phyloP scores from a whole-genome alignment of 805 yeast species.

The Wickerhamomyces sydowiorum region DNA sequence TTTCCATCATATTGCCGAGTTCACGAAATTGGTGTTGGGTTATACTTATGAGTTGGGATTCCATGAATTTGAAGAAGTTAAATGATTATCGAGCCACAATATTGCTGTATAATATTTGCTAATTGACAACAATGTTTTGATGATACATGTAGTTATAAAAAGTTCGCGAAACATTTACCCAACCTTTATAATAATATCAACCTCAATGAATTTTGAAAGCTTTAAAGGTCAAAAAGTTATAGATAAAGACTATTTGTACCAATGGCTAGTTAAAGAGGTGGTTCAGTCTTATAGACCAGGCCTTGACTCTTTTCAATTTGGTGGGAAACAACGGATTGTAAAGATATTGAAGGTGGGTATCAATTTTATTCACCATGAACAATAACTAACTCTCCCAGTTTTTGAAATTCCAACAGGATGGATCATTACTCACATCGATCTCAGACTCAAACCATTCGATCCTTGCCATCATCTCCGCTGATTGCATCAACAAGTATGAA shows the following conservation, averaged over 20 bases:
- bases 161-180: no score
- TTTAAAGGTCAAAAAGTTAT: background rate
- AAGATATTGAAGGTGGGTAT: background rate
- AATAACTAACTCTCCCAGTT: conserved; percentile 1
- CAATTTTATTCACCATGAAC: background rate
- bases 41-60: conserved; percentile 63
- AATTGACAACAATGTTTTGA: background rate
- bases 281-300: background rate
- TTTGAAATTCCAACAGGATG: conserved; percentile 2
- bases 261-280: background rate
- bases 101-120: background rate
- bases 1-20: conserved; percentile 75
- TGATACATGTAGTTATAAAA: background rate
- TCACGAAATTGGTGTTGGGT: conserved; percentile 70
- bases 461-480: conserved; percentile 2
- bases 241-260: background rate
- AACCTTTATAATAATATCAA: no score
- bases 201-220: no score
- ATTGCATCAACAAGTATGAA: conserved; percentile 6
- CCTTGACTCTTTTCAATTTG: background rate
- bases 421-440: conserved; percentile 4
- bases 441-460: conserved; percentile 7
- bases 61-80: conserved; percentile 20
- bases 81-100: background rate
- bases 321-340: background rate